Evolutionary conservation across 345 rosid genomes (phyloP), one percentile per base, ranked within the genome.

Genomic region (Eucalyptus curtisii): DNA sequence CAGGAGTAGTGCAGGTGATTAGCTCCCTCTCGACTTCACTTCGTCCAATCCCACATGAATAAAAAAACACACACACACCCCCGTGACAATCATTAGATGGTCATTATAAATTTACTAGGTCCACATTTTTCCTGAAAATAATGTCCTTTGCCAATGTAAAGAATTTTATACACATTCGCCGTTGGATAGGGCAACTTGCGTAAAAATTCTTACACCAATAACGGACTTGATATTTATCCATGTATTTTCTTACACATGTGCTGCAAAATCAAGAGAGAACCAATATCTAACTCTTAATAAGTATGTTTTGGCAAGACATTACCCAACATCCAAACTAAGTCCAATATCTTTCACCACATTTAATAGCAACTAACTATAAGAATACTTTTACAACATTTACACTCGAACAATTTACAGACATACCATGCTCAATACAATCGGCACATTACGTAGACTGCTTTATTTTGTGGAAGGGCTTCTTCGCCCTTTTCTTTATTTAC

Each of bases 51-150:
- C 68, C 68, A 59, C 13, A 27, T 59, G 68, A 59, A 59, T 13
- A 6, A 20, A 22, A 53, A 20, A 20, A 42, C 6, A 49, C 14
- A 14, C 14, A 49, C 45, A 7, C 45, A 1, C 45, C 44, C 44
- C 50, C 1, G 17, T 49, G 1, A 57, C 64, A 25, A 57, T 3
- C 66, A 59, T 59, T 59, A 59, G 16, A 59, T 59, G 68, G n/a
- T 59, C 68, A 0, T 59, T 27, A 6, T 57, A 10, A 59, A 27
- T 27, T 59, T 12, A 27, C 14, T 6, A 27, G 68, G 0, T 0
- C 31, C 2, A 0, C 0, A 59, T 25, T 59, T 25, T 27, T 59
- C 14, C 68, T 27, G 0, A 0, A 59, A 25, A 59, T 0, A 1
- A 25, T 59, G 16, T 59, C 66, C 31, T 13, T 59, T 27, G 1